These are phyloP conservation scores for Pouteria glomerata DNA, from an alignment of 148 eudicot species.

Conservation along the genomic window DNA sequence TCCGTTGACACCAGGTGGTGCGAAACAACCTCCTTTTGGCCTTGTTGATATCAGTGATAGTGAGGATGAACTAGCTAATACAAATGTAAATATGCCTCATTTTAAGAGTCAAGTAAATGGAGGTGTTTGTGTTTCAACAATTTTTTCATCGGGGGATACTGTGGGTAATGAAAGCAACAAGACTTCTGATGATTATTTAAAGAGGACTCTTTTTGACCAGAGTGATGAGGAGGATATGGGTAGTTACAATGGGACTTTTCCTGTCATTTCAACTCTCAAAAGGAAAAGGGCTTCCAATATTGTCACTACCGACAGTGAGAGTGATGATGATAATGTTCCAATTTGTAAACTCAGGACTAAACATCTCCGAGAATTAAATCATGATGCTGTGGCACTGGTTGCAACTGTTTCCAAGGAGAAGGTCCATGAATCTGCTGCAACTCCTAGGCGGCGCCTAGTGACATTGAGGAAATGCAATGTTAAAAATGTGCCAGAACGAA, in stretches of 20 bases:
- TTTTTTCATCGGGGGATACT: not conserved
- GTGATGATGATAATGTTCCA: conserved; percentile 53
- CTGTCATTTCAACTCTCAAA: conserved; percentile 24
- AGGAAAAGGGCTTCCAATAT: conserved; percentile 47
- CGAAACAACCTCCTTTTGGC: conserved; percentile 17
- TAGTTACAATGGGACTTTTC: conserved; percentile 10
- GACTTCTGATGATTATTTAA: conserved; percentile 5
- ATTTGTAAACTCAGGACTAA: conserved; percentile 37
- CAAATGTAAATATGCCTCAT: not conserved
- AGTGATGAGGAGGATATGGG: conserved; percentile 18
- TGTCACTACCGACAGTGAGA: conserved; percentile 49
- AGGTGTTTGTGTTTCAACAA: conserved; percentile 5
- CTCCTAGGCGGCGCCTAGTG: conserved; percentile 38
- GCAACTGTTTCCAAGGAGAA: conserved; percentile 11
- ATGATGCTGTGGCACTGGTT: not conserved
- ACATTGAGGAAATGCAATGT: conserved; percentile 26
- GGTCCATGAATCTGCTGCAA: not conserved
- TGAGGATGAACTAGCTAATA: conserved; percentile 38
- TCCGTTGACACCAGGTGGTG: conserved; percentile 53
- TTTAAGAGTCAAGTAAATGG: conserved; percentile 1
- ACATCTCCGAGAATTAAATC: conserved; percentile 9
- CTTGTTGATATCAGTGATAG: conserved; percentile 39
- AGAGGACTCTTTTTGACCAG: not conserved
- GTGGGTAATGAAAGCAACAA: conserved; percentile 6
- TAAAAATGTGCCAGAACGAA: conserved; percentile 11